A percentile compares a stretch with the other conserved stretches of the same genome.
Conservation (phyloP, 2,329 filamentous ascomycete species). For the Colletotrichum euphorbiae region DNA sequence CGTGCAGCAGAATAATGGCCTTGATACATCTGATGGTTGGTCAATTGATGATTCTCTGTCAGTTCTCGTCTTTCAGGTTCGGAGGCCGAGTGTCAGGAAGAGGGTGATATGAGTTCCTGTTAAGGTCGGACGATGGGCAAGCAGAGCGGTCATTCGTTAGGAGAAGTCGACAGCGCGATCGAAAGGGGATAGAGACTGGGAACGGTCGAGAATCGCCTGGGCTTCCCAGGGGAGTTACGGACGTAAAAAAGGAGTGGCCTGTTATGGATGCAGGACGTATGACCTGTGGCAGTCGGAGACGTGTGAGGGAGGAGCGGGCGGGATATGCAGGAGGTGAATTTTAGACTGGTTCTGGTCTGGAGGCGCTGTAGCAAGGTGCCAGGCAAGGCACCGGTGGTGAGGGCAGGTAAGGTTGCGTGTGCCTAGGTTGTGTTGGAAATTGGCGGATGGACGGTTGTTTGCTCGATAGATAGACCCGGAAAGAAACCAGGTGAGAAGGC, state of each 20-base stretch:
- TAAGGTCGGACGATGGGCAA: conserved; percentile 15
- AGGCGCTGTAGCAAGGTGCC: background rate
- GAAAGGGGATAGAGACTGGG: conserved; percentile 27
- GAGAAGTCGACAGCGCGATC: conserved; percentile 4
- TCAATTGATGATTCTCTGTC: conserved; percentile 14
- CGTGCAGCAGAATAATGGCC: conserved; percentile 37
- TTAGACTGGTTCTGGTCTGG: conserved; percentile 17
- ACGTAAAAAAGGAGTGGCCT: conserved; percentile 39
- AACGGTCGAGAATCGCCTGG: conserved; percentile 27
- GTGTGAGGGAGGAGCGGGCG: conserved; percentile 25
- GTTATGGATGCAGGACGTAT: conserved; percentile 21
- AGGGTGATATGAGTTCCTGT: conserved; percentile 36
- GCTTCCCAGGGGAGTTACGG: conserved; percentile 37
- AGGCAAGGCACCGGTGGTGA: background rate
- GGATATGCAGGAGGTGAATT: conserved; percentile 33
- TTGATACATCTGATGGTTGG: conserved; percentile 36
- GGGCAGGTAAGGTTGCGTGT: background rate
- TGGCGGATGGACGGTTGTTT: background rate
- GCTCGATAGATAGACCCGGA: background rate
- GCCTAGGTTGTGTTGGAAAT: background rate
- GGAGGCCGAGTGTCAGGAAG: conserved; percentile 24
- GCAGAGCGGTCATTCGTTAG: conserved; percentile 34
- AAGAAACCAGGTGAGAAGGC: background rate
- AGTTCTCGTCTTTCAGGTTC: conserved; percentile 31
- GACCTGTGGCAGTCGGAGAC: conserved; percentile 5